Base-by-base conservation (phyloP, 148 eudicot species). In the Salicornia ramosissima region DNA sequence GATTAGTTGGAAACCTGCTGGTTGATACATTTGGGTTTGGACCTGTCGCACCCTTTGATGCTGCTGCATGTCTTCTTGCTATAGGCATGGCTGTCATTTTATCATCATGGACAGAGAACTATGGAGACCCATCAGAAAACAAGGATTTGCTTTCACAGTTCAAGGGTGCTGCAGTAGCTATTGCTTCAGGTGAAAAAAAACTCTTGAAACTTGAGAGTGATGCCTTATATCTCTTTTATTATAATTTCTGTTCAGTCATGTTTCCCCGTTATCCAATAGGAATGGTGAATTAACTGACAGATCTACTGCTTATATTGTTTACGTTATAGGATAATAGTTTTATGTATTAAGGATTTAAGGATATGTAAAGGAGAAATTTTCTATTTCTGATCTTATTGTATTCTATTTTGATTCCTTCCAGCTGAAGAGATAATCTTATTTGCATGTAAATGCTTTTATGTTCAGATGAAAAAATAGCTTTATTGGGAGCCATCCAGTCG, bases 31-130 rank as follows among this genome's bases (percentile, higher is more conserved):
- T 93, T 19, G 74, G 52, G 34, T 82, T 93, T 63, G 98, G 98
- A 52, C 91, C 98, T 77, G 98, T 93, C 28, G 96, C 98, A 2
- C 98, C 98, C 43, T 93, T 93, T 80, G 98, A 93, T 82, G 96
- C 96, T 70, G 98, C 98, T 75, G 86, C 95, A 10, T 82, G 89
- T 78, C 82, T 93, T 80, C 87, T 93, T 75, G 92, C 98, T n/a
- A 76, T 93, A 76, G 98, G 98, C 52, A 93, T 93, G 98, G 90
- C 96, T 16, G 43, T 93, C 60, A 93, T 93, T 75, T 59, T 93
- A 70, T 88, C 96, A 29, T 82, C 98, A 64, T 93, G 98, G 96
- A 73, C 86, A 28, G 98, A 93, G 79, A 93, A 93, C 79, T 93
- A 82, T 83, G 98, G 98, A 67, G 96, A 93, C 71, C 85, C 98